Conservation (phyloP, 768 basidiomycete genomes). For the Pulveroboletus ravenelii region DNA sequence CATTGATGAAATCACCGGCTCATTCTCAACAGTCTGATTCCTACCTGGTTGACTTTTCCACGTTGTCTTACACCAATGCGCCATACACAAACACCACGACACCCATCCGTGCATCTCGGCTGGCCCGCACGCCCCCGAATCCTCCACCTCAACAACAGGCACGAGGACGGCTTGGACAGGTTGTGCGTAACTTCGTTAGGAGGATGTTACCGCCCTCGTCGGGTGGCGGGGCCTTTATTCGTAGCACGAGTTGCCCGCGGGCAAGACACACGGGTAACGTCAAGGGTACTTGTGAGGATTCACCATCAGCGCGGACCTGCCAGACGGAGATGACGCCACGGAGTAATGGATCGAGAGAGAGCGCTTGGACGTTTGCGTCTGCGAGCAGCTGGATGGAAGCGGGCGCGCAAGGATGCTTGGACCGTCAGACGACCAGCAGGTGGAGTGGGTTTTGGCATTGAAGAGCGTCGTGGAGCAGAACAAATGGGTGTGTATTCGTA, state of each 20-base stretch:
- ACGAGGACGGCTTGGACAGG: constrained; percentile 17
- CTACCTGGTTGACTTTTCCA: constrained; percentile 15
- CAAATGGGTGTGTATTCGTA: not conserved
- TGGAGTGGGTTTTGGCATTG: constrained; percentile 24
- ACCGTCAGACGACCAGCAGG: constrained; percentile 6
- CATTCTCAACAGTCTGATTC: constrained; percentile 5
- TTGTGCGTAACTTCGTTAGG: constrained; percentile 22
- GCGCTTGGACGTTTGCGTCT: constrained; percentile 21
- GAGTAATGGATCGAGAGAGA: constrained; percentile 13
- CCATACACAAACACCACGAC: not conserved
- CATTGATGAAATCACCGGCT: not conserved
- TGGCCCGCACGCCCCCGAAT: not conserved
- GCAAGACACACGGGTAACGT: not conserved
- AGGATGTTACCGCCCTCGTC: constrained; percentile 16
- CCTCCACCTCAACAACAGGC: not conserved
- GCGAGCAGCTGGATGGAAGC: constrained; percentile 5
- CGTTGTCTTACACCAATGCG: constrained; percentile 4
- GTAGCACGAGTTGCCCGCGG: not conserved
- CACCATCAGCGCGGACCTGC: not conserved
- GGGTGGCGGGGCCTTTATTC: not conserved
- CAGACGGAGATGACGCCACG: constrained; percentile 10
- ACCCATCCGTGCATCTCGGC: not conserved
- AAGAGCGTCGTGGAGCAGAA: too few relatives aligned
- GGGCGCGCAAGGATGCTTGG: constrained; percentile 1
- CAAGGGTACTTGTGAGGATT: not conserved